phyloP scores from a whole-genome alignment of 306 rosid species.

The Gastrolobium villosum region DNA sequence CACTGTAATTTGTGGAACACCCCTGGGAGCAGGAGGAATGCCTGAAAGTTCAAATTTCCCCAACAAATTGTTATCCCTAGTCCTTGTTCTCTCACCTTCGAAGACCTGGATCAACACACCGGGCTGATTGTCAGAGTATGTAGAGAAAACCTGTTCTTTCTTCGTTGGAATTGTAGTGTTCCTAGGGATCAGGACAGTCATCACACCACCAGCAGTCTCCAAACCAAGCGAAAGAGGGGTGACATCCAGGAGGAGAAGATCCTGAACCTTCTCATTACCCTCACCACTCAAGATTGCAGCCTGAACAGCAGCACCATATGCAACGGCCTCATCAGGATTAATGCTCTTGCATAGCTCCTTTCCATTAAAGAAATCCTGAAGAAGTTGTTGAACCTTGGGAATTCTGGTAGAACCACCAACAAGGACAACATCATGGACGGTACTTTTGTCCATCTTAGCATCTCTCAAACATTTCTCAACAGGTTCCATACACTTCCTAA shows the following conservation, averaged over 20 bases:
- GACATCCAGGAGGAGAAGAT: conserved; percentile 72
- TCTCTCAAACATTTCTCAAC: conserved; percentile 80
- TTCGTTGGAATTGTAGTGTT: conserved; percentile 79
- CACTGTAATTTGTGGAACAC: conserved; percentile 54
- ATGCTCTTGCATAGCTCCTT: conserved; percentile 81
- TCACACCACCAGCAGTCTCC: conserved; percentile 81
- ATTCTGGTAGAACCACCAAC: conserved; percentile 79
- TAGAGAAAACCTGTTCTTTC: conserved; percentile 73
- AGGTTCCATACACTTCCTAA: conserved; percentile 74
- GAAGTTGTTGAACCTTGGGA: conserved; percentile 76
- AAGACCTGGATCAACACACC: conserved; percentile 82
- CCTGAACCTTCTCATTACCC: conserved; percentile 82
- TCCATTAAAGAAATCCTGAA: conserved; percentile 75
- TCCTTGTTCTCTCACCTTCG: conserved; percentile 76
- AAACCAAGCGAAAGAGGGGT: conserved; percentile 75
- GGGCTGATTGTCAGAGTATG: conserved; percentile 79
- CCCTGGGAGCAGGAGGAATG: conserved; percentile 58
- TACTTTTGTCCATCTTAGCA: conserved; percentile 78
- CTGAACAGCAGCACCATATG: conserved; percentile 78
- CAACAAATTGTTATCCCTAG: conserved; percentile 58
- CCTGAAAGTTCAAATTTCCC: conserved; percentile 58
- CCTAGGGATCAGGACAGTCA: conserved; percentile 75
- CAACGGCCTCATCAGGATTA: conserved; percentile 77
- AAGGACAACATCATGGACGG: conserved; percentile 69
- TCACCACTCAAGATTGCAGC: conserved; percentile 69